A percentile compares a stretch with the other conserved stretches of the same genome.
Evolutionary conservation across 2,329 filamentous ascomycete species (phyloP).

Genomic region (Neonectria punicea): DNA sequence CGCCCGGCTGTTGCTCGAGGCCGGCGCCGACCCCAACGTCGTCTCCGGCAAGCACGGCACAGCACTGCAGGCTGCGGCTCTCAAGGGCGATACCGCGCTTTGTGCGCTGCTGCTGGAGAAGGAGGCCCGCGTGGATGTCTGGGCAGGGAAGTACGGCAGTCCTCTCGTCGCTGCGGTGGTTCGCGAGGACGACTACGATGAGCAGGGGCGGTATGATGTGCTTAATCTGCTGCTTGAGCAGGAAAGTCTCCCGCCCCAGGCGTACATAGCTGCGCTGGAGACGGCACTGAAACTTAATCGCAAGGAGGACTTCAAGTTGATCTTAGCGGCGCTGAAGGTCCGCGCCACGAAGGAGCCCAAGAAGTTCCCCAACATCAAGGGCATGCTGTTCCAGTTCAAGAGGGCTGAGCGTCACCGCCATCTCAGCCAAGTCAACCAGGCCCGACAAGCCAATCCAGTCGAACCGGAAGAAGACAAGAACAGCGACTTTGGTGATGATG

Average conservation of each 20-base stretch:
- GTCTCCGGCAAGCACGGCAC: constrained; percentile 23
- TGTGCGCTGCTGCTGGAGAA: constrained; percentile 7
- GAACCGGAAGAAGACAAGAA: constrained; percentile 13
- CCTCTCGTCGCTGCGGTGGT: constrained; percentile 22
- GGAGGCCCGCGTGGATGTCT: not conserved
- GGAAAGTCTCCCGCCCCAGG: constrained; percentile 13
- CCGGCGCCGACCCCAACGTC: constrained; percentile 19
- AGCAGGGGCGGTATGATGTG: constrained; percentile 14
- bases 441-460: not conserved
- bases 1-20: constrained; percentile 25
- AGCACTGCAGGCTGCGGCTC: constrained; percentile 24
- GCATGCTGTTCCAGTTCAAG: constrained; percentile 24
- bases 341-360: constrained; percentile 11
- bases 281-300: constrained; percentile 21
- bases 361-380: constrained; percentile 24
- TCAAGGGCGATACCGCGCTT: constrained; percentile 23
- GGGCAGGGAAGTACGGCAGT: constrained; percentile 26
- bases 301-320: constrained; percentile 26
- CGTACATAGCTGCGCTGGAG: constrained; percentile 21
- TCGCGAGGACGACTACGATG: constrained; percentile 8
- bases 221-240: constrained; percentile 17
- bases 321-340: constrained; percentile 12
- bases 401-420: constrained; percentile 6
- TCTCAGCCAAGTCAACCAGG: not conserved
- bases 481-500: constrained; percentile 27